Evolutionary conservation across 805 yeast species (phyloP).

Genomic region (Wickerhamomyces chambardii): DNA sequence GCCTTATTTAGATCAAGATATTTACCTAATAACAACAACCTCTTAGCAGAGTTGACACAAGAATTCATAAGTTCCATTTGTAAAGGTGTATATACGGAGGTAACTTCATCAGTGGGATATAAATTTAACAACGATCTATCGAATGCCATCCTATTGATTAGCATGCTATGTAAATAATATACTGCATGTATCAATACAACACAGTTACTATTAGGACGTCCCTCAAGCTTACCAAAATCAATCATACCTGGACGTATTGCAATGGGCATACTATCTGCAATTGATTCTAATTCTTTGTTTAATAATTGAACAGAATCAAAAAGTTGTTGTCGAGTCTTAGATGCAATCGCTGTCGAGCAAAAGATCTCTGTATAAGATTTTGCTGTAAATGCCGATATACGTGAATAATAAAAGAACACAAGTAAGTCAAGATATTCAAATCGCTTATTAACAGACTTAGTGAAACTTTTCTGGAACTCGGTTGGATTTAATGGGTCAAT

Average conservation of each 20-base stretch:
- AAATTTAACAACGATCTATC: constrained; percentile 15
- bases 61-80: constrained; percentile 10
- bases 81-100: constrained; percentile 1
- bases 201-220: not conserved
- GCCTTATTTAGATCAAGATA: constrained; percentile 2
- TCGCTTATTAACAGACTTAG: not conserved
- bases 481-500: not conserved
- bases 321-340: constrained; percentile 8
- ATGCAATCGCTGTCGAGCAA: constrained; percentile 10
- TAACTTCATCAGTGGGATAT: constrained; percentile 3
- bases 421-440: not conserved
- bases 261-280: constrained; percentile 5
- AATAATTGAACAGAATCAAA: constrained; percentile 9
- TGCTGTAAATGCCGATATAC: constrained; percentile 7
- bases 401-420: constrained; percentile 2
- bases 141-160: constrained; percentile 18
- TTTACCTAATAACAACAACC: constrained; percentile 4
- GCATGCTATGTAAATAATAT: constrained; percentile 10
- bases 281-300: constrained; percentile 7
- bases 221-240: not conserved
- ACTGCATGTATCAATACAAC: constrained; percentile 9
- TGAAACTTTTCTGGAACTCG: not conserved
- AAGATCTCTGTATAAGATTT: constrained; percentile 10
- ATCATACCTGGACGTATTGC: constrained; percentile 7
- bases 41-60: constrained; percentile 13